Conservation (phyloP, 148 eudicot species). For the Polygonum aviculare region DNA sequence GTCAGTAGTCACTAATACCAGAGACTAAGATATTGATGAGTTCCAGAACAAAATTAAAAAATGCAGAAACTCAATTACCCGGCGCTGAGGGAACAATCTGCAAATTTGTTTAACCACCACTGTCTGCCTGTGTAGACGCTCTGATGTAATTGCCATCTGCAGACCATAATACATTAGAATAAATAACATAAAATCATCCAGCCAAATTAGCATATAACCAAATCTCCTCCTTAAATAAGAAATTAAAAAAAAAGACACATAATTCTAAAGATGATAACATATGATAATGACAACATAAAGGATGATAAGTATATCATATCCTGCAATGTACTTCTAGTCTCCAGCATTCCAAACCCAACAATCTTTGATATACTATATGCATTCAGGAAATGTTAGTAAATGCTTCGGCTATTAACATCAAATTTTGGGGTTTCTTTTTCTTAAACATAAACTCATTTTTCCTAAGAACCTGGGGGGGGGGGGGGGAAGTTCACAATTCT, state of each 20-base stretch:
- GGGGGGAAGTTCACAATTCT: not conserved
- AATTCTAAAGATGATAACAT: not conserved
- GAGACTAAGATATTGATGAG: not conserved
- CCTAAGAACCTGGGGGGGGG: not conserved
- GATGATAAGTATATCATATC: not conserved
- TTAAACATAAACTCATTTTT: not conserved
- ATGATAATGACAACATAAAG: not conserved
- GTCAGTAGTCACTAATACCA: not conserved
- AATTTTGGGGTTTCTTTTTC: not conserved
- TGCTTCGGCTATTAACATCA: not conserved
- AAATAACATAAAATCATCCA: constrained; percentile 8
- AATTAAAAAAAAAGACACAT: not conserved
- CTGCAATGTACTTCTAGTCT: not conserved
- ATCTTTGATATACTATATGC: not conserved
- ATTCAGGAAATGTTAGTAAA: not conserved
- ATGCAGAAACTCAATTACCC: constrained; percentile 35
- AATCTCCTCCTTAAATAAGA: not conserved
- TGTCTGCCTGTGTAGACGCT: constrained; percentile 88
- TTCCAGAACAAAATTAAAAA: not conserved
- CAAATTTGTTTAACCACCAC: constrained; percentile 83
- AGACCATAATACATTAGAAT: constrained; percentile 19
- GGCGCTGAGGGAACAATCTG: constrained; percentile 87
- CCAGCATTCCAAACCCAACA: not conserved
- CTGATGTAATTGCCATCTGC: constrained; percentile 95
- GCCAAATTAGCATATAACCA: not conserved